These are phyloP conservation scores for Penicillium occitanis DNA, from an alignment of 2,329 filamentous ascomycete species.

Conservation along the genomic window DNA sequence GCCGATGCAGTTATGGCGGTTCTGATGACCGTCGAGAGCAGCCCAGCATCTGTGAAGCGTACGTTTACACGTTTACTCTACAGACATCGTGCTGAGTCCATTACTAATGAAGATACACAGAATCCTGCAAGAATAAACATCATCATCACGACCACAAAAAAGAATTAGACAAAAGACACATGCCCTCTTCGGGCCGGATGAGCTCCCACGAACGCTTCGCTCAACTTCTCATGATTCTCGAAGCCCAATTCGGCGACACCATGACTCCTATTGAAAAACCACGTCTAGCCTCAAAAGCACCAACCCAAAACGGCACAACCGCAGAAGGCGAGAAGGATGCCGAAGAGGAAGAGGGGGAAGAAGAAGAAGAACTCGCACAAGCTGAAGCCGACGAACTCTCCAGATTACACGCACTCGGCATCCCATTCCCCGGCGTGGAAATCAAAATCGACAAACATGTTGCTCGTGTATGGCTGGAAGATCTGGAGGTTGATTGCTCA, in stretches of 20 bases:
- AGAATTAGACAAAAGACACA: constrained; percentile 67
- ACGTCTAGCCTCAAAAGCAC: constrained; percentile 43
- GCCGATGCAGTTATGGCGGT: constrained; percentile 97
- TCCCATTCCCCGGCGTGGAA: constrained; percentile 84
- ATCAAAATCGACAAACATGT: constrained; percentile 85
- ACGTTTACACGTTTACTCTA: constrained; percentile 45
- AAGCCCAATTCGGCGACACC: constrained; percentile 91
- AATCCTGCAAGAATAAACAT: constrained; percentile 62
- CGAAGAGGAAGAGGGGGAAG: constrained; percentile 44
- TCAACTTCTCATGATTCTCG: constrained; percentile 90
- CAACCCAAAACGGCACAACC: constrained; percentile 13
- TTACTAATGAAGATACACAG: constrained; percentile 36
- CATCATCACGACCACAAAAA: constrained; percentile 43
- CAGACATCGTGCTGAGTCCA: neutral
- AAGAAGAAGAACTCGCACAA: constrained; percentile 54
- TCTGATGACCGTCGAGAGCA: constrained; percentile 86
- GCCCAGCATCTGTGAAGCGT: constrained; percentile 91
- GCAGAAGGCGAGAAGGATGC: constrained; percentile 30
- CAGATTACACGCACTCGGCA: constrained; percentile 76
- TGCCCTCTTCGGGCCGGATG: constrained; percentile 44
- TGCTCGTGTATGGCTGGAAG: constrained; percentile 89
- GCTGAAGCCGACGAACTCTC: constrained; percentile 69
- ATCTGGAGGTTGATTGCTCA: constrained; percentile 81
- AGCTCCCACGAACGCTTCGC: constrained; percentile 74
- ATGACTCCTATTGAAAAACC: constrained; percentile 72